Base-by-base conservation (phyloP, 371 early-diverging fungal species). In the Saksenaea vasiformis region DNA sequence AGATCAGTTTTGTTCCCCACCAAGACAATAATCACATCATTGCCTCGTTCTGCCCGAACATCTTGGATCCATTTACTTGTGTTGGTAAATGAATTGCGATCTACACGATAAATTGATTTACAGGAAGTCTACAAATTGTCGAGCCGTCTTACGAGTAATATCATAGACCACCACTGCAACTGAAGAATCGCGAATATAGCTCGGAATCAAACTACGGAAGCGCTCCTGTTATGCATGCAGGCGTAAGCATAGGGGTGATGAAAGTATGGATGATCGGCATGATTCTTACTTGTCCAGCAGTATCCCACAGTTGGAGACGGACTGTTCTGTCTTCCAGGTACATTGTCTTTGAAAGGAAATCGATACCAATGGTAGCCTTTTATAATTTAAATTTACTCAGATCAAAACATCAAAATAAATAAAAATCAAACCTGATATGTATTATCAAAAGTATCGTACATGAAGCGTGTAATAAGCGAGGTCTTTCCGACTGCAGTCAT, bases 351-450 rank as follows among this genome's bases (percentile, higher is more conserved):
- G 94, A 95, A 61, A 99, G 76, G 76, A 99, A 99, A 78, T 99
- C 99, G 66, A 99, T 97, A 65, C 99, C 99, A 65, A 99, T 99
- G n/a, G 99, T 99, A 2, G 99, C 99, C 90, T 97, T 3, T 47
- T 47, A 10, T 22, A 47, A 22, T 19, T 9, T 47, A 8, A 47
- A 9, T 22, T 22, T 10, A 47, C 11, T 19, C 10, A 10, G 22
- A 47, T 15, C 11, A 35, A 19, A 35, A 35, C 9, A 1, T 31
- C 7, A 3, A 9, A 47, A 47, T 7, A 22, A 47, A 47, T 19
- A 2, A 24, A 47, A 17, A 3, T 5, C 43, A 3, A 47, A 91
- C 91, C 83, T 92, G 93, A 72, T 97, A 96, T 22, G 94, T 91
- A 67, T 91, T 93, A 85, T 97, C 96, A 73, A 97, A 97, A 22